Evolutionary conservation across 2,329 filamentous ascomycete species (phyloP), one percentile per base, ranked within the genome.

Genomic region (Trichoderma hamatum): DNA sequence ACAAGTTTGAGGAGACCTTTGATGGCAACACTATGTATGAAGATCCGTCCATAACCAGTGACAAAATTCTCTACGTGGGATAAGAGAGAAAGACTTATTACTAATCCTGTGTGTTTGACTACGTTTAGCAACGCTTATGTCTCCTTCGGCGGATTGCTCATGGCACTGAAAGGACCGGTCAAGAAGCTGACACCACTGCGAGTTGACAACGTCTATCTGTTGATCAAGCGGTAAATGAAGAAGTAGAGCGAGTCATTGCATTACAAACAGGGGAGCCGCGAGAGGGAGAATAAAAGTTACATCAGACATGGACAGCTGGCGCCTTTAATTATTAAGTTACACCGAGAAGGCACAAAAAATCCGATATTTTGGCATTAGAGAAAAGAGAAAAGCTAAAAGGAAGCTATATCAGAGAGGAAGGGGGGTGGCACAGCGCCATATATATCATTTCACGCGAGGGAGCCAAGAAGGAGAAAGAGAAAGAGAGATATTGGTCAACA

Each of bases 161-260:
- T 98, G 82, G 93, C 91, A 75, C 86, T 99, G 68, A 92, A 97
- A 76, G 96, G 96, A 6, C 96, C 96, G 2, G 96, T 97, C 81
- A 96, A 96, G 85, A 97, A 97, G 84, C 88, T 99, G 72, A 96
- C 92, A 39, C 92, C 94, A 32, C 82, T 99, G 77, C 89, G 94
- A 75, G 95, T 97, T 76, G 96, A 99, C 79, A 91, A 97, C 78
- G 89, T 96, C 72, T 99, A 99, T 79, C 87, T 99, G 71, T 86
- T 98, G 70, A 84, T 97, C 74, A 99, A 97, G 89, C 97, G 60
- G 54, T 70, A 69, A 55, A 60, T 9, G 34, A 36, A 39, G 21
- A 36, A 43, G 61, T 51, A 43, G 49, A 13, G 32, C 26, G n/a
- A n/a, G 39, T 36, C n/a, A 24, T 59, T 14, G n/a, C 36, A 36